Conservation (phyloP, 208 protist genomes). For the Trypanosoma boissoni region DNA sequence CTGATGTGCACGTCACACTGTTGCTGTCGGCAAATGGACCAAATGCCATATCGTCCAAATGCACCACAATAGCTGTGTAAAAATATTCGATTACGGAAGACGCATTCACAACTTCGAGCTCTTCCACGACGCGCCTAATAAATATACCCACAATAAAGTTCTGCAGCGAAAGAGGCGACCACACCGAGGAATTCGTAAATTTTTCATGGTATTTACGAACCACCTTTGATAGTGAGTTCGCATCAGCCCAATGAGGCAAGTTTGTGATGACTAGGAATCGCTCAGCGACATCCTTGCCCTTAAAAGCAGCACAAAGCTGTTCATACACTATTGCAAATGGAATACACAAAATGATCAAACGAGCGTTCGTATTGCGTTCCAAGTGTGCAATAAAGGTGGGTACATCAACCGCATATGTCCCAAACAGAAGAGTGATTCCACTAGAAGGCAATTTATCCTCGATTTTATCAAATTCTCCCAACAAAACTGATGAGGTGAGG, state of each 20-base stretch:
- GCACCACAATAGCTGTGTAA: conserved; percentile 22
- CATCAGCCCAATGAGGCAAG: conserved; percentile 46
- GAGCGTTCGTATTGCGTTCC: no score
- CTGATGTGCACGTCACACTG: no score
- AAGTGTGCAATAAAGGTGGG: no score
- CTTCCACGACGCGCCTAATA: conserved; percentile 12
- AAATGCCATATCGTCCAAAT: conserved; percentile 27
- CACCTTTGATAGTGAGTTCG: conserved; percentile 2
- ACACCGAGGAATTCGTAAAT: neutral
- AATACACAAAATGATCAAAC: conserved; percentile 27
- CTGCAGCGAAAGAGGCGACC: conserved; percentile 13
- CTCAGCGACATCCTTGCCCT: neutral
- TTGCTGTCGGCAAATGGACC: conserved; percentile 20
- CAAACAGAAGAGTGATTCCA: no score
- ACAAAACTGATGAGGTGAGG: neutral
- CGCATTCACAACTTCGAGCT: conserved; percentile 20
- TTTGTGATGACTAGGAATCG: conserved; percentile 39
- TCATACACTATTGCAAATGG: conserved; percentile 36
- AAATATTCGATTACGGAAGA: conserved; percentile 17
- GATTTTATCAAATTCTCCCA: neutral
- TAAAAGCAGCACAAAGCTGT: conserved; percentile 30
- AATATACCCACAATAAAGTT: conserved; percentile 8
- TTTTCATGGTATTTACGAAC: conserved; percentile 14
- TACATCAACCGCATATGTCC: no score
- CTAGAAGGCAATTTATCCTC: neutral